phyloP scores from a whole-genome alignment of 805 yeast genomes.

The Candida corydali region DNA sequence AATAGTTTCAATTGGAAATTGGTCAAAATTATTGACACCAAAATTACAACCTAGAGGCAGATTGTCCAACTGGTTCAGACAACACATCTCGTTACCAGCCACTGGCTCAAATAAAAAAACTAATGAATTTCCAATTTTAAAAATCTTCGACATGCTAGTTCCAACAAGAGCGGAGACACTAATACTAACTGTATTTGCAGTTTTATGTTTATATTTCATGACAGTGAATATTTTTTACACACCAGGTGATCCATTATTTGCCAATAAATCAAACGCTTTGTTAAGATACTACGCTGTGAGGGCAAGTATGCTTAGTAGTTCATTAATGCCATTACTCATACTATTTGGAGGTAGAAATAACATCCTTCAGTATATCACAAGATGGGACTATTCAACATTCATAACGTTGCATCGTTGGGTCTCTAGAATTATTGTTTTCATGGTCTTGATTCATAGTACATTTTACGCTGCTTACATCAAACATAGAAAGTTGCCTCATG shows the following conservation, averaged over 20 bases:
- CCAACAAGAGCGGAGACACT: conserved; percentile 39
- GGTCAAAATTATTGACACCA: conserved; percentile 30
- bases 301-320: conserved; percentile 26
- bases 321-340: conserved; percentile 28
- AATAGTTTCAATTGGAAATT: conserved; percentile 24
- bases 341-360: conserved; percentile 35
- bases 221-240: conserved; percentile 20
- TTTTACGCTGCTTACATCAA: conserved; percentile 13
- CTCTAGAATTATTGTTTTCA: conserved; percentile 17
- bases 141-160: conserved; percentile 27
- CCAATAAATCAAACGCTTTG: conserved; percentile 27
- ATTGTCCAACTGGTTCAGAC: conserved; percentile 28
- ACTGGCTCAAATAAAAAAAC: conserved; percentile 24
- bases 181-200: conserved; percentile 26
- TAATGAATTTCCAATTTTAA: conserved; percentile 17
- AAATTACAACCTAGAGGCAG: conserved; percentile 20
- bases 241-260: conserved; percentile 34
- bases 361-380: conserved; percentile 33
- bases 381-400: conserved; percentile 32
- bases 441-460: conserved; percentile 26
- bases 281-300: conserved; percentile 40
- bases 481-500: conserved; percentile 8
- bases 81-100: conserved; percentile 38
- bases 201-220: conserved; percentile 23
- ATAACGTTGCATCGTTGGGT: conserved; percentile 27